phyloP scores from a whole-genome alignment of 768 basidiomycete species.

The Collybia nuda region DNA sequence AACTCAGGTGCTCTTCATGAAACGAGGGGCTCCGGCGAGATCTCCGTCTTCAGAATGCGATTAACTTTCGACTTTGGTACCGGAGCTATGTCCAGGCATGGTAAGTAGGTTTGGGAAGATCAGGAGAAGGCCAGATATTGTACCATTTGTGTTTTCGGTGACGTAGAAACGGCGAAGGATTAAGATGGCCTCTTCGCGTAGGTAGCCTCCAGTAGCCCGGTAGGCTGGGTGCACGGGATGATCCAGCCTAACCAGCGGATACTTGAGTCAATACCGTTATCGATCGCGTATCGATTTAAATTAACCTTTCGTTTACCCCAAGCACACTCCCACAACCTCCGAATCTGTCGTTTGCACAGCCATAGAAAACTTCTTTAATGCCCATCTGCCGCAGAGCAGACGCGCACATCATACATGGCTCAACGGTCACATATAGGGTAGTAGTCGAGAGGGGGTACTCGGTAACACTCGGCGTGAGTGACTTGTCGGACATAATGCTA shows the following conservation, averaged over 20 bases:
- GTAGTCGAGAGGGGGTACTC: constrained; percentile 73
- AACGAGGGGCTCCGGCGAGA: no score
- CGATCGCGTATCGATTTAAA: constrained; percentile 8
- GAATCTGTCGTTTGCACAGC: constrained; percentile 94
- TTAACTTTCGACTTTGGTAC: constrained; percentile 85
- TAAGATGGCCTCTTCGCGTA: constrained; percentile 84
- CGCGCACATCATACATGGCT: constrained; percentile 99
- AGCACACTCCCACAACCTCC: constrained; percentile 96
- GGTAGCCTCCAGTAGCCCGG: constrained; percentile 71
- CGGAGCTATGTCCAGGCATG: constrained; percentile 59
- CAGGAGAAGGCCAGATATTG: background rate
- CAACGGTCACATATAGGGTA: constrained; percentile 95
- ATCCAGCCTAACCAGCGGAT: constrained; percentile 43
- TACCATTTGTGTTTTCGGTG: constrained; percentile 91
- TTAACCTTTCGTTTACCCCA: constrained; percentile 77
- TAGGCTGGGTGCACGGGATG: constrained; percentile 80
- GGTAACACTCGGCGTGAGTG: constrained; percentile 50
- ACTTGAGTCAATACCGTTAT: constrained; percentile 1
- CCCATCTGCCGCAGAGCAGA: constrained; percentile 93
- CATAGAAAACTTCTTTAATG: constrained; percentile 87
- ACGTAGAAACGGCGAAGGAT: constrained; percentile 86
- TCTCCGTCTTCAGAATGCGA: constrained; percentile 82
- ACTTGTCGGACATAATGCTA: constrained; percentile 65
- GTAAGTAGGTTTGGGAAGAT: constrained; percentile 4
- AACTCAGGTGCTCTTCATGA: background rate